Base-by-base conservation (phyloP, 768 basidiomycete genomes). In the Lenzites betulinus region DNA sequence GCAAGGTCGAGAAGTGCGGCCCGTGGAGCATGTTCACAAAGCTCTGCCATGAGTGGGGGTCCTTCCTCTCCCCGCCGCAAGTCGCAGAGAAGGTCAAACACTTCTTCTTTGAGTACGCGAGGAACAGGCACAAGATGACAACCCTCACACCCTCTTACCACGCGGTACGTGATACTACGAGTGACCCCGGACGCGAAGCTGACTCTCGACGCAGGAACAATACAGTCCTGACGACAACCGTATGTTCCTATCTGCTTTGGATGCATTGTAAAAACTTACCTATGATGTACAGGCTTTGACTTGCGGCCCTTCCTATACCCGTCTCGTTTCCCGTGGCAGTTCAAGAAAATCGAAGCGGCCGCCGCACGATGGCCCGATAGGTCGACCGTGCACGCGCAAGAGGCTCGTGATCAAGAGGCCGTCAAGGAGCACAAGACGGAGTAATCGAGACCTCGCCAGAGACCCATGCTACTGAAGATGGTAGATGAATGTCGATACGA, bases 61-160 rank as follows among this genome's bases (percentile, higher is more conserved):
- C 83, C 5, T 80, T 83, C 67, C 74, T 98, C 60, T 94, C 93
- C 15, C 97, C 96, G 6, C 62, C 76, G 1, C 63, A 95, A 95
- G 94, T 98, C 58, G 97, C 95, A 16, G 89, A 92, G 66, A 98
- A 98, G 78, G 97, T 99, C 68, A 98, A 99, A 73, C 76, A 87
- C 39, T 99, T 99, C 79, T 98, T 93, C 79, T 96, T 95, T 67
- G 94, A 97, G 72, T 87, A 99, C 67, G 97, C 97, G 0, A 81
- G 95, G 54, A 99, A 99, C 73, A 78, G 95, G 47, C 97, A 98
- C 78, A 99, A 99, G 84, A 98, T 99, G 95, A 96, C 95, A 25
- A 96, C 93, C 0, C 71, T 97, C 62, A 97, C 95, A 2, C 95
- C 95, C 1, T 83, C 93, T 1, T 97, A 97, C 69, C 95, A 97